Conservation (phyloP, 768 basidiomycete species). For the Cytidiella melzeri region DNA sequence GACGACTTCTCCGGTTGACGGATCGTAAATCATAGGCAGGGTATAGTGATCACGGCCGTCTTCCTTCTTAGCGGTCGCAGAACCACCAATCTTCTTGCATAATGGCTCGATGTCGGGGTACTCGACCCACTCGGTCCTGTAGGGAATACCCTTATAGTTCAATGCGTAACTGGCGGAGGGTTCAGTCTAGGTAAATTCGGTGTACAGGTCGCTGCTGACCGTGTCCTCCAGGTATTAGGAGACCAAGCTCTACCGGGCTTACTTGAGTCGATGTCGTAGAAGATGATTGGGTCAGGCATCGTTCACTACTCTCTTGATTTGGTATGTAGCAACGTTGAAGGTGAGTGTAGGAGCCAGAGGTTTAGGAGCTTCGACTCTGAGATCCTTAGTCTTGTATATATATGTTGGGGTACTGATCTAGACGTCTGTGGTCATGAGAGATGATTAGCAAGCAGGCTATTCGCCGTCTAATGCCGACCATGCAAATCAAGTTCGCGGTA, state of each 20-base stretch:
- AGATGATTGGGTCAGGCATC: no score
- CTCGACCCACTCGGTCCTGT: conserved; percentile 47
- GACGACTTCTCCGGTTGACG: conserved; percentile 31
- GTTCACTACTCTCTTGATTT: no score
- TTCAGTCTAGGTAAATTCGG: neutral
- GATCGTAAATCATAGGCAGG: conserved; percentile 46
- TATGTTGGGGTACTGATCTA: no score
- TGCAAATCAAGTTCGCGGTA: no score
- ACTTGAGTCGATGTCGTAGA: no score
- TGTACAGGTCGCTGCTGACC: conserved; percentile 1
- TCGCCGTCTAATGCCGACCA: no score
- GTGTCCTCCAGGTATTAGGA: conserved; percentile 2
- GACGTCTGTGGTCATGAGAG: no score
- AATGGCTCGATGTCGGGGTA: conserved; percentile 40
- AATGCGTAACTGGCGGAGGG: conserved; percentile 21
- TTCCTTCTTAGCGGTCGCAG: conserved; percentile 27
- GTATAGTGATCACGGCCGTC: conserved; percentile 36
- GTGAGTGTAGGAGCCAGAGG: no score
- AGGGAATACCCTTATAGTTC: conserved; percentile 36
- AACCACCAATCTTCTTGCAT: conserved; percentile 31
- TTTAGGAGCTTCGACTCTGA: no score
- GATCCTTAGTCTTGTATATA: no score
- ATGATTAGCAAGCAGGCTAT: no score
- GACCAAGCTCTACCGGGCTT: neutral
- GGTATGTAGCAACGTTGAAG: no score